Conservation (phyloP, 371 early-diverging fungal genomes). For the Nematocida minor region DNA sequence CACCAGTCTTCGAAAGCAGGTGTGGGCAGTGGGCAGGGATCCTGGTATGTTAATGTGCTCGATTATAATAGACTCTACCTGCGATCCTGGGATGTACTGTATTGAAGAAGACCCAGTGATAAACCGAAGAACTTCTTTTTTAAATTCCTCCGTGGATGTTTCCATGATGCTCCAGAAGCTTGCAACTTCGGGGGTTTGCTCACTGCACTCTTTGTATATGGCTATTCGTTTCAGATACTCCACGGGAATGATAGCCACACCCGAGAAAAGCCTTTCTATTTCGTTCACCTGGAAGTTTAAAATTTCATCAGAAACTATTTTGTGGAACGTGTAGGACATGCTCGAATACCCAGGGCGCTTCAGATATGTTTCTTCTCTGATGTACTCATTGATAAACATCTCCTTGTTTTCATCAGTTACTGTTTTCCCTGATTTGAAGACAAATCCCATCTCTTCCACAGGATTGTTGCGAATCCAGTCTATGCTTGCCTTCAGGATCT, state of each 20-base stretch:
- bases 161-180: slow-evolving; percentile 38
- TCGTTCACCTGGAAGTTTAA: slow-evolving; percentile 24
- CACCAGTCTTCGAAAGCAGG: slow-evolving; percentile 43
- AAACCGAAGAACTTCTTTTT: slow-evolving; percentile 19
- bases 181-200: slow-evolving; percentile 2
- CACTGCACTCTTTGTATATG: slow-evolving; percentile 24
- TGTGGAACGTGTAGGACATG: background rate
- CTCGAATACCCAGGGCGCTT: slow-evolving; percentile 1
- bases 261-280: slow-evolving; percentile 18
- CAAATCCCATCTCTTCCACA: slow-evolving; percentile 13
- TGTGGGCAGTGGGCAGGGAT: slow-evolving; percentile 33
- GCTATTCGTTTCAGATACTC: slow-evolving; percentile 22
- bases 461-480: slow-evolving; percentile 27
- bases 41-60: slow-evolving; percentile 8
- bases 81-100: slow-evolving; percentile 3
- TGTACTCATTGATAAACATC: slow-evolving; percentile 27
- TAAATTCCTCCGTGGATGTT: slow-evolving; percentile 2
- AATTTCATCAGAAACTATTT: slow-evolving; percentile 10
- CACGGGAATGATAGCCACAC: slow-evolving; percentile 1
- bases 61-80: slow-evolving; percentile 14
- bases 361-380: slow-evolving; percentile 23
- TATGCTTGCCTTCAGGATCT: background rate
- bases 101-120: slow-evolving; percentile 43
- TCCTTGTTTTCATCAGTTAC: slow-evolving; percentile 40
- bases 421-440: background rate